These are phyloP conservation scores for Nemania serpens DNA, from an alignment of 2,329 filamentous ascomycete species.

Conservation along the genomic window DNA sequence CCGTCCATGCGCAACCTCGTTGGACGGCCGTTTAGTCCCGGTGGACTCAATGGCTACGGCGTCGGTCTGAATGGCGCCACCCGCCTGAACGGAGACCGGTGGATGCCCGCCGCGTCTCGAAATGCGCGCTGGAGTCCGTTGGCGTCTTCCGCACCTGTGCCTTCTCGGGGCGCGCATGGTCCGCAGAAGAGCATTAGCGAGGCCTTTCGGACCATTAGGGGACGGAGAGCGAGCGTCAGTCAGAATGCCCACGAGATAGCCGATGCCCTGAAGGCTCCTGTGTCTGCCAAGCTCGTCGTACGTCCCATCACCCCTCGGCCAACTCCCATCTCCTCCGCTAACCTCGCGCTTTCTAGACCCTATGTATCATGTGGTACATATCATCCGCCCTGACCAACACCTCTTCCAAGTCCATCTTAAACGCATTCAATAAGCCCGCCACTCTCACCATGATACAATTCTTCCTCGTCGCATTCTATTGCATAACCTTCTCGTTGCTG, in stretches of 20 bases:
- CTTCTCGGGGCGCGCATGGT: slow-evolving; percentile 34
- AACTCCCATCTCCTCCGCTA: slow-evolving; percentile 33
- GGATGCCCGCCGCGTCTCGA: slow-evolving; percentile 40
- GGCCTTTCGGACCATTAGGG: slow-evolving; percentile 82
- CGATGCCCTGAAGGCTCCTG: slow-evolving; percentile 84
- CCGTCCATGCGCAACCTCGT: slow-evolving; percentile 40
- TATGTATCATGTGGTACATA: slow-evolving; percentile 92
- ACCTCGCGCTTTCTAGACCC: slow-evolving; percentile 58
- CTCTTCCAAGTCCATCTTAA: slow-evolving; percentile 95
- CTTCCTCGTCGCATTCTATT: slow-evolving; percentile 87
- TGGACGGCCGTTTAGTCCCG: slow-evolving; percentile 37
- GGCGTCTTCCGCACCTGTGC: slow-evolving; percentile 34
- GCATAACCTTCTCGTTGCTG: slow-evolving; percentile 77
- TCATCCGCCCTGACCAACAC: slow-evolving; percentile 96
- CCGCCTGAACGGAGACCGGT: slow-evolving; percentile 39
- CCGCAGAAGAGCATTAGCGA: slow-evolving; percentile 87
- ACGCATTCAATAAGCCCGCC: slow-evolving; percentile 85
- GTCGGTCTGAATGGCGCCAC: slow-evolving; percentile 40
- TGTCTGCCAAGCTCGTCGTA: slow-evolving; percentile 89
- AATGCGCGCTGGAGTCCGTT: slow-evolving; percentile 39
- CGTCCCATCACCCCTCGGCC: slow-evolving; percentile 38
- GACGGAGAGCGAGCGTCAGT: slow-evolving; percentile 81
- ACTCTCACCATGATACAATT: slow-evolving; percentile 95
- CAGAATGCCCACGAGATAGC: slow-evolving; percentile 94
- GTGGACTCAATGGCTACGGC: slow-evolving; percentile 39